Percentiles rank a stretch among this genome's conserved stretches.
phyloP scores from a whole-genome alignment of 208 protist genomes.

The Trypanosoma avium region DNA sequence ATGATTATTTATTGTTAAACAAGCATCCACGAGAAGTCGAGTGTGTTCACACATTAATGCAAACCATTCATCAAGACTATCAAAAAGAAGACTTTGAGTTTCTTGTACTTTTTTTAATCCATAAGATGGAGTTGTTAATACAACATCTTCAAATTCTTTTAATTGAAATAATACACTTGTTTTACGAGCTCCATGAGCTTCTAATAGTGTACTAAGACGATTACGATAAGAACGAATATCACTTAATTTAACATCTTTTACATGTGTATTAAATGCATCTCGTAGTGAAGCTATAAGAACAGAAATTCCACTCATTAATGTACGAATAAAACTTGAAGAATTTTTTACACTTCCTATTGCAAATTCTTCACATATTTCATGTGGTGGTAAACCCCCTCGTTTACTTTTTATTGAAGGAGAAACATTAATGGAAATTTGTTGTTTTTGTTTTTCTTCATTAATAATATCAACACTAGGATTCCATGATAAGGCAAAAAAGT shows the following conservation, averaged over 20 bases:
- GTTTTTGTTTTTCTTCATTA: neutral
- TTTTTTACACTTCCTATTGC: slow-evolving; percentile 21
- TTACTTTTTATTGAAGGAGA: neutral
- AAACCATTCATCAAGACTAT: slow-evolving; percentile 48
- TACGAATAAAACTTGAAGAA: slow-evolving; percentile 29
- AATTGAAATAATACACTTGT: slow-evolving; percentile 37
- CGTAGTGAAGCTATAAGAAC: slow-evolving; percentile 60
- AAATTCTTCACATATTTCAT: slow-evolving; percentile 22
- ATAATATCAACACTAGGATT: no score
- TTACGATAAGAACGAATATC: slow-evolving; percentile 56
- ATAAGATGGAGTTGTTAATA: neutral
- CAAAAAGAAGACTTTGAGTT: slow-evolving; percentile 36
- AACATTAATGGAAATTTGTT: slow-evolving; percentile 6
- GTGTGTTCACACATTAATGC: slow-evolving; percentile 48
- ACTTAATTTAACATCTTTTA: slow-evolving; percentile 39
- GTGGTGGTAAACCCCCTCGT: neutral
- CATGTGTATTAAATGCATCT: slow-evolving; percentile 38
- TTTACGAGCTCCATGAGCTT: slow-evolving; percentile 44
- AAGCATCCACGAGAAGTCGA: slow-evolving; percentile 61
- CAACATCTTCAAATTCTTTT: slow-evolving; percentile 38
- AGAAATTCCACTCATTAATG: slow-evolving; percentile 52
- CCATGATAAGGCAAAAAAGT: slow-evolving; percentile 37
- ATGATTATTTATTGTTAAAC: slow-evolving; percentile 21
- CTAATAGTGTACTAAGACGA: slow-evolving; percentile 50
- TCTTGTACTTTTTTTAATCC: slow-evolving; percentile 19